Conservation (phyloP, 352 stramenopile genomes). For the Pythium utonaiense region DNA sequence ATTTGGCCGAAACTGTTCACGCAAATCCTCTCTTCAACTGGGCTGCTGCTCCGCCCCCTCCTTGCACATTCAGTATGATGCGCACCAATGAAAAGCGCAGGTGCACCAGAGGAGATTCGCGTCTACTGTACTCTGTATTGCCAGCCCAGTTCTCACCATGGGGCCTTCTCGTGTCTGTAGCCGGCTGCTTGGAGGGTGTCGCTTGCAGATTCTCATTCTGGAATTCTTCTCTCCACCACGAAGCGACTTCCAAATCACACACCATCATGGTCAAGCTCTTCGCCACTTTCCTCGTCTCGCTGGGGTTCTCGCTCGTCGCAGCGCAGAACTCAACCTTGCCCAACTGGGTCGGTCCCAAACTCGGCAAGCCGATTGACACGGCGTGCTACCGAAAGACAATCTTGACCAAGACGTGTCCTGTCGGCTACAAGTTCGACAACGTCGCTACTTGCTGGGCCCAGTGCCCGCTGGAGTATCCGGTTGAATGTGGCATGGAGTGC, state of each 20-base stretch:
- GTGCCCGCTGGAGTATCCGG: constrained; percentile 68
- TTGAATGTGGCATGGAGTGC: constrained; percentile 66
- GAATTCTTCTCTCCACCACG: neutral
- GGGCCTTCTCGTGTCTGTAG: too few relatives aligned
- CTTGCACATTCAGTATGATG: too few relatives aligned
- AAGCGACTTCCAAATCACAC: neutral
- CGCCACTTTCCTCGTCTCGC: constrained; percentile 1
- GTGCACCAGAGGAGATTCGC: too few relatives aligned
- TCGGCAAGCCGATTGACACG: constrained; percentile 27
- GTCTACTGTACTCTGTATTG: too few relatives aligned
- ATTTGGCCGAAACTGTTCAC: too few relatives aligned
- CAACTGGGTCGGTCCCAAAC: constrained; percentile 33
- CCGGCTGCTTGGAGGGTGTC: too few relatives aligned
- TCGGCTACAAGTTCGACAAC: constrained; percentile 48
- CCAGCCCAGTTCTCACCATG: too few relatives aligned
- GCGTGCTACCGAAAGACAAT: constrained; percentile 56
- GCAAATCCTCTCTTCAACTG: too few relatives aligned
- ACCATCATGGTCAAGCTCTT: constrained; percentile 14
- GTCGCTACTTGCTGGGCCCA: constrained; percentile 56
- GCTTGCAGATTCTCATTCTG: neutral
- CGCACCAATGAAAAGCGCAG: too few relatives aligned
- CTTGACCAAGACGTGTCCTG: constrained; percentile 28
- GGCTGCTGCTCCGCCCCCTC: too few relatives aligned
- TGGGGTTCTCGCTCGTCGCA: constrained; percentile 8
- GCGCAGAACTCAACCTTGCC: constrained; percentile 11